Percentiles rank a stretch among this genome's conserved stretches.
phyloP scores from a whole-genome alignment of 2,329 filamentous ascomycete species.

The Nigrospora osmanthi region DNA sequence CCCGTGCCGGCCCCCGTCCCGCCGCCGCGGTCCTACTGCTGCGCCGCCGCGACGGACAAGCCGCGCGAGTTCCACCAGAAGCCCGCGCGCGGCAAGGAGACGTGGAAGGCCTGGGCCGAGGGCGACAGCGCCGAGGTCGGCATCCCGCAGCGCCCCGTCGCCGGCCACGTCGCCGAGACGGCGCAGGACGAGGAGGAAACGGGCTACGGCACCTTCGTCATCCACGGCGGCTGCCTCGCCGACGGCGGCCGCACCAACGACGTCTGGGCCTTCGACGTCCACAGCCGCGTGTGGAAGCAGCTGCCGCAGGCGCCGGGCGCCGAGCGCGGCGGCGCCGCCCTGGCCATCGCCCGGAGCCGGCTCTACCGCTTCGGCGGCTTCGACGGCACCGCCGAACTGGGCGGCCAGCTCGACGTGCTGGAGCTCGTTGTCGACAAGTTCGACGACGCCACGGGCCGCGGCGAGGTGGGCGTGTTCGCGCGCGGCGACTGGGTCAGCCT shows the following conservation, averaged over 20 bases:
- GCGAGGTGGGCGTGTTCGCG: constrained; percentile 42
- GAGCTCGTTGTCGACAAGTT: constrained; percentile 49
- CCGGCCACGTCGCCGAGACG: constrained; percentile 47
- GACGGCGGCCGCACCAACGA: constrained; percentile 56
- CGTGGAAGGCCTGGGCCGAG: constrained; percentile 48
- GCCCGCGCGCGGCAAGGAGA: constrained; percentile 27
- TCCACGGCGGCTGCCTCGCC: constrained; percentile 69
- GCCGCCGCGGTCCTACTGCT: constrained; percentile 63
- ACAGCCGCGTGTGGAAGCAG: constrained; percentile 56
- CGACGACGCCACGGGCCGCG: constrained; percentile 35
- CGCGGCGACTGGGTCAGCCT: constrained; percentile 49
- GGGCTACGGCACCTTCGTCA: constrained; percentile 60
- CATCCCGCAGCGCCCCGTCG: constrained; percentile 51
- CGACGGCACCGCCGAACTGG: constrained; percentile 62
- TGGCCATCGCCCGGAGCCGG: constrained; percentile 55
- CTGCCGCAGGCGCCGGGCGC: constrained; percentile 60
- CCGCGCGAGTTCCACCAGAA: constrained; percentile 39
- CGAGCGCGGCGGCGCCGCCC: constrained; percentile 57
- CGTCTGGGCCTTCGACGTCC: constrained; percentile 71
- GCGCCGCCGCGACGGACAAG: constrained; percentile 47
- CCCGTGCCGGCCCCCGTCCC: constrained; percentile 33
- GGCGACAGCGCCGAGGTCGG: constrained; percentile 46
- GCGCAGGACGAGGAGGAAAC: constrained; percentile 53
- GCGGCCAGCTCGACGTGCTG: constrained; percentile 63
- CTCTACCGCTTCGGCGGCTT: constrained; percentile 78